These are phyloP conservation scores for Penicillium palitans DNA, from an alignment of 2,329 filamentous ascomycete species.

Conservation along the genomic window DNA sequence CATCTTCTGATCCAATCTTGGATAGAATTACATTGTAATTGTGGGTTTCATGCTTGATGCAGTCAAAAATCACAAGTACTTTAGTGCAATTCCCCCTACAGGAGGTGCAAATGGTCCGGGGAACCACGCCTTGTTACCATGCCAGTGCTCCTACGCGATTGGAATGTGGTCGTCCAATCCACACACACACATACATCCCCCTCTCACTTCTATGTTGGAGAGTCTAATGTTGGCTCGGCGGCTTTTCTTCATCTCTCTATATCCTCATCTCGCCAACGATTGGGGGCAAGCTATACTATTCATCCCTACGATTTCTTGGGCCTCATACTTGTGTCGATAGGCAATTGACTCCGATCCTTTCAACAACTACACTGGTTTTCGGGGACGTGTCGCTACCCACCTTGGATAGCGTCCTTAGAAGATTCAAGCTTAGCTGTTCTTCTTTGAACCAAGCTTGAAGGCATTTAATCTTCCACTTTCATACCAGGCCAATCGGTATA, in stretches of 20 bases:
- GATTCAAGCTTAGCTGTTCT: background rate
- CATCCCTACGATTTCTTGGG: background rate
- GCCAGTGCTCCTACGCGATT: slow-evolving; percentile 22
- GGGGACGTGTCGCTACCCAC: background rate
- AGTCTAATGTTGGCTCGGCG: slow-evolving; percentile 1
- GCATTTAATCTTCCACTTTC: background rate
- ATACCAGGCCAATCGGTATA: background rate
- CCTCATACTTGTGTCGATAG: background rate
- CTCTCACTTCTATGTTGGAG: background rate
- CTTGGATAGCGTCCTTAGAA: background rate
- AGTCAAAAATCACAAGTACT: background rate
- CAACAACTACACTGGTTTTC: background rate
- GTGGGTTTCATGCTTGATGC: slow-evolving; percentile 12
- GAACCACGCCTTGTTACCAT: slow-evolving; percentile 28
- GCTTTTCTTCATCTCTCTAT: background rate
- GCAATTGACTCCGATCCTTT: too few relatives aligned
- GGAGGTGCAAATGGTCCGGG: slow-evolving; percentile 16
- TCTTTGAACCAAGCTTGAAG: background rate
- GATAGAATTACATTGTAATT: background rate
- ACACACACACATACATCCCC: slow-evolving; percentile 4
- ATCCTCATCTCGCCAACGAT: background rate
- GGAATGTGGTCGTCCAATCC: slow-evolving; percentile 23
- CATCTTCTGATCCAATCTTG: background rate
- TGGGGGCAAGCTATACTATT: background rate
- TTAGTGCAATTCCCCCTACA: slow-evolving; percentile 1